Evolutionary conservation across 2,329 filamentous ascomycete genomes (phyloP).

Genomic region (Penicillium nordicum): DNA sequence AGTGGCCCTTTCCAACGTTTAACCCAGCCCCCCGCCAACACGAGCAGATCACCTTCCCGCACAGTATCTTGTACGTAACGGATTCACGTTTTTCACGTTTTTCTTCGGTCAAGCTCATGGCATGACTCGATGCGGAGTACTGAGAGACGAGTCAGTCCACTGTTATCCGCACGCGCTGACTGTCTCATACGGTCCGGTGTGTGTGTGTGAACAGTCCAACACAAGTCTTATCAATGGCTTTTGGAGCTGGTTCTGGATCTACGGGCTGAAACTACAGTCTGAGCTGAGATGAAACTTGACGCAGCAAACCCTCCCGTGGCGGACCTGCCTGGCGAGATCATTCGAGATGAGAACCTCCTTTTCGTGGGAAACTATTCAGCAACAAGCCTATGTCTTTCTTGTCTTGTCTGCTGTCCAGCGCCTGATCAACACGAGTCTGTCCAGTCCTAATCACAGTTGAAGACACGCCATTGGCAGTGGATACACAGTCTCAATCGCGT

Average conservation of each 20-base stretch:
- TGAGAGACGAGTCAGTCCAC: neutral
- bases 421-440: neutral
- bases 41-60: conserved; percentile 1
- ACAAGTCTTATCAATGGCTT: neutral
- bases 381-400: neutral
- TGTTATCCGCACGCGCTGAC: neutral
- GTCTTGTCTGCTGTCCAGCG: neutral
- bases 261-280: neutral
- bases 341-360: neutral
- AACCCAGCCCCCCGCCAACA: neutral
- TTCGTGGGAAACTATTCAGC: neutral
- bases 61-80: conserved; percentile 13
- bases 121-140: neutral
- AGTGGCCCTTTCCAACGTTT: conserved; percentile 10
- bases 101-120: neutral
- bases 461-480: neutral
- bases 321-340: neutral
- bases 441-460: neutral
- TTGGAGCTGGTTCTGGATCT: neutral
- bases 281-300: neutral
- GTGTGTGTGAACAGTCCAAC: neutral
- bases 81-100: neutral
- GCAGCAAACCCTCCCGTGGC: neutral
- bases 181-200: neutral
- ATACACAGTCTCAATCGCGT: neutral